Evolutionary conservation across 1,139 yeast genomes (phyloP), one percentile per base, ranked within the genome.

Genomic region (Eremothecium sinecaudum): DNA sequence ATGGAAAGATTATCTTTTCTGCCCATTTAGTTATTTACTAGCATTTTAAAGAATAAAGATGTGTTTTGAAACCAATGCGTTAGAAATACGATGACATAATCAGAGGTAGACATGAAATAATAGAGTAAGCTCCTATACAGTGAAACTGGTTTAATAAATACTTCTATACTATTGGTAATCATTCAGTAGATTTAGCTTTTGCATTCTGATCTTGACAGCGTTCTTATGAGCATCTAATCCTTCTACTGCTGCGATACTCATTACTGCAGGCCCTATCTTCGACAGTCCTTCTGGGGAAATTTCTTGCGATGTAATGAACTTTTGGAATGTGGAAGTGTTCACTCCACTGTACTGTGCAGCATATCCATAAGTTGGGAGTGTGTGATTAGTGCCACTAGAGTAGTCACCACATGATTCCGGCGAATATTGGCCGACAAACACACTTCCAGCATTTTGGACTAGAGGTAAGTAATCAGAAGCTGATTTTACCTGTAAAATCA

Each of bases 371-470:
- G 99, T 90, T 40, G 98, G 99, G 51, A 90, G 70, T 1, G 98
- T 90, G 63, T 87, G 97, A 68, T 90, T 90, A 5, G 98, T 90
- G 56, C 98, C 97, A 43, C 90, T 77, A 1, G 97, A 86, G 64
- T 90, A 92, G 61, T 92, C 98, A 52, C 99, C 99, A 61, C 97
- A 87, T 3, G 94, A 81, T 61, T 90, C 99, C 30, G 98, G 98
- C 3, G 95, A 81, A 58, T 81, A 81, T 2, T 90, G 80, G 25
- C 99, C 99, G 34, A 90, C 96, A 54, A 90, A 90, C 13, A 90
- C 92, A 22, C 94, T 80, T 25, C 99, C 98, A 8, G 98, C 99
- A 56, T 92, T 79, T 46, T 82, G 80, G 29, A 90, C 86, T 42
- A 71, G 65, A 25, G 73, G 69, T 25, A 90, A 92, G 53, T 71